Conservation (phyloP, 768 basidiomycete species). For the Serendipita vermifera region DNA sequence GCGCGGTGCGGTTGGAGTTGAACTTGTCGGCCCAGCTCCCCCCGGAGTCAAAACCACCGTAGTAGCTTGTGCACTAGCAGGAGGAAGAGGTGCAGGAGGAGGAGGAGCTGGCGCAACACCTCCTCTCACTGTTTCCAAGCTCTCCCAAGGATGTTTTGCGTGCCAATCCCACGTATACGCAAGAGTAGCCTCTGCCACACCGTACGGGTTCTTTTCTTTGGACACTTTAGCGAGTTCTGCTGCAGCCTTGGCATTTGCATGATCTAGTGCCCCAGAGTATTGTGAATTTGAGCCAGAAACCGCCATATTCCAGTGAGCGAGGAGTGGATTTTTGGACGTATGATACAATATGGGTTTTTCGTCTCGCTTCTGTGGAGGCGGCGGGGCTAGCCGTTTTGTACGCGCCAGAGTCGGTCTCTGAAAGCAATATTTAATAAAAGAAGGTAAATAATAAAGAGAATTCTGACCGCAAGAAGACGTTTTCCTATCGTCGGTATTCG, state of each 20-base stretch:
- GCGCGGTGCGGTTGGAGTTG: not conserved
- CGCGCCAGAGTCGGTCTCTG: constrained; percentile 5
- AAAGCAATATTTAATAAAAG: not conserved
- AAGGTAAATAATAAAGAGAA: no score
- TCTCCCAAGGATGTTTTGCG: not conserved
- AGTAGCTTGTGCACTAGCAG: not conserved
- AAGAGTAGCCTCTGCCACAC: constrained; percentile 4
- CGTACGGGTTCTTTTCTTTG: not conserved
- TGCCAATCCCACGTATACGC: constrained; percentile 8
- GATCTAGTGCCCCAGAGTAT: no score
- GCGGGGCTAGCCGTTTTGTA: not conserved
- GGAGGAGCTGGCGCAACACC: not conserved
- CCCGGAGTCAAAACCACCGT: not conserved
- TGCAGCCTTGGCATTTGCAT: not conserved
- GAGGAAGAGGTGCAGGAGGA: not conserved
- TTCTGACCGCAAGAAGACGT: not conserved
- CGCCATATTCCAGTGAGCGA: constrained; percentile 6
- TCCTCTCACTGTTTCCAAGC: not conserved
- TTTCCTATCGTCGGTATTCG: not conserved
- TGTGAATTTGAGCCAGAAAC: not conserved
- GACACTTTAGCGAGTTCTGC: not conserved
- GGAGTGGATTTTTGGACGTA: not conserved
- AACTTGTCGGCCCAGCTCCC: no score
- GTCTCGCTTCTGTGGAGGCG: not conserved
- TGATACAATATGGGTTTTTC: constrained; percentile 1